phyloP scores from a whole-genome alignment of 306 rosid genomes.

The Vigna angularis region DNA sequence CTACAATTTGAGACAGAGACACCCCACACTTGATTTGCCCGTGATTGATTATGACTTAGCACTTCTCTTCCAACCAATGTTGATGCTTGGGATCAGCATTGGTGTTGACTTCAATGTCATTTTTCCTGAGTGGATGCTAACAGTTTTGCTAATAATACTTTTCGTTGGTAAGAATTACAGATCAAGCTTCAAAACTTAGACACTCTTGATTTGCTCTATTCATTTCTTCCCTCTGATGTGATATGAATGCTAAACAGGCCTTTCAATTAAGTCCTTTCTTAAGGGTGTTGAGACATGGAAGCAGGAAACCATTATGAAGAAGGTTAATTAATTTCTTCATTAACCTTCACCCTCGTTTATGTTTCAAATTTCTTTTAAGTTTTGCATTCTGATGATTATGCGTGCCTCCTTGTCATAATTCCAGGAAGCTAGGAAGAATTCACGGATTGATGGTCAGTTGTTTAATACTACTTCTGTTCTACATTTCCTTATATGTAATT shows the following conservation, averaged over 20 bases:
- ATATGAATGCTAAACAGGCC: slow-evolving; percentile 28
- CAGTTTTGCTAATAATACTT: slow-evolving; percentile 59
- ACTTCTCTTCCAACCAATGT: slow-evolving; percentile 78
- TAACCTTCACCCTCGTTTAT: neutral
- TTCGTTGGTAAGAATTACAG: slow-evolving; percentile 51
- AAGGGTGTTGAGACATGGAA: slow-evolving; percentile 81
- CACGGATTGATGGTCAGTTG: slow-evolving; percentile 36
- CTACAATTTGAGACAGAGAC: slow-evolving; percentile 69
- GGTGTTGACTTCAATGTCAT: slow-evolving; percentile 79
- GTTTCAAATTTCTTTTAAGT: too few species aligned
- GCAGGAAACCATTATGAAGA: slow-evolving; percentile 63
- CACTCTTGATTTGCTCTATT: neutral
- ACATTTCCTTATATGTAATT: neutral
- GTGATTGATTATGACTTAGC: slow-evolving; percentile 78
- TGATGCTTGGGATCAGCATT: slow-evolving; percentile 79
- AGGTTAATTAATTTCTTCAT: slow-evolving; percentile 46
- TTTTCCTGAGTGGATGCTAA: slow-evolving; percentile 84
- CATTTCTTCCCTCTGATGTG: neutral
- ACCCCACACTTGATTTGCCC: slow-evolving; percentile 78
- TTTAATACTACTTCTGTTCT: neutral
- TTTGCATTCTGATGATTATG: neutral
- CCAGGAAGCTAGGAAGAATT: slow-evolving; percentile 60
- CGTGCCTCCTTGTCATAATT: slow-evolving; percentile 42
- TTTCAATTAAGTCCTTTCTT: slow-evolving; percentile 62
- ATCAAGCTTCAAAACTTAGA: neutral